A percentile compares a stretch with the other conserved stretches of the same genome.
Conservation (phyloP, 2,329 filamentous ascomycete genomes). For the Aureobasidium sp. region DNA sequence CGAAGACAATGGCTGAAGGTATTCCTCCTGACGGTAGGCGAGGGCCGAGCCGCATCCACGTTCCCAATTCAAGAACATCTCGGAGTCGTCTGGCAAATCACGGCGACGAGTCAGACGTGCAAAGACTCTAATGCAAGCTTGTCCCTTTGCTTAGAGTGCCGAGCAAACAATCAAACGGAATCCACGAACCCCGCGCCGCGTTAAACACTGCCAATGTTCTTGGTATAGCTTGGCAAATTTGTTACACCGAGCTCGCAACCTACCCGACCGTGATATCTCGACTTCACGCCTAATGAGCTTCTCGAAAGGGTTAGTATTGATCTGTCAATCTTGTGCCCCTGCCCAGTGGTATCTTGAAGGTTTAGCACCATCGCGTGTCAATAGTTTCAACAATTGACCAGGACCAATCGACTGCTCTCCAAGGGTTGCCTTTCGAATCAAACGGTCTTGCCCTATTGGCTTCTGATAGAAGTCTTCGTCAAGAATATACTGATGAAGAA, state of each 20-base stretch:
- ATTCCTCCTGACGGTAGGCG: neutral
- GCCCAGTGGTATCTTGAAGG: neutral
- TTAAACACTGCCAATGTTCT: slow-evolving; percentile 3
- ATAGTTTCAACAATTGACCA: neutral
- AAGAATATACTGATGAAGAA: neutral
- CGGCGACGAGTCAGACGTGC: neutral
- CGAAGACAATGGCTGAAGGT: neutral
- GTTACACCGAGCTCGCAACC: neutral
- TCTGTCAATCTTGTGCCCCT: neutral
- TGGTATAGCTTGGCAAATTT: slow-evolving; percentile 8
- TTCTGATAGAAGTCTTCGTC: neutral
- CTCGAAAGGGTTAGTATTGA: neutral
- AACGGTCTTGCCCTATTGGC: neutral
- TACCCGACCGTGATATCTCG: neutral
- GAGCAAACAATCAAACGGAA: neutral
- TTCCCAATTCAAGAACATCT: neutral
- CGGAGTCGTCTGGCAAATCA: neutral
- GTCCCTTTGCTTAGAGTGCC: neutral
- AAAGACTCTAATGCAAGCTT: neutral
- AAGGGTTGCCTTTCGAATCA: neutral
- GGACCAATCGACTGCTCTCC: neutral
- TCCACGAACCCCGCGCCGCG: neutral
- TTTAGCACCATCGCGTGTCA: neutral
- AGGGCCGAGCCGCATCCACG: neutral
- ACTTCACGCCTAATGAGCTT: slow-evolving; percentile 3